Conservation (phyloP, 2,329 filamentous ascomycete genomes). For the Colletotrichum sp. region DNA sequence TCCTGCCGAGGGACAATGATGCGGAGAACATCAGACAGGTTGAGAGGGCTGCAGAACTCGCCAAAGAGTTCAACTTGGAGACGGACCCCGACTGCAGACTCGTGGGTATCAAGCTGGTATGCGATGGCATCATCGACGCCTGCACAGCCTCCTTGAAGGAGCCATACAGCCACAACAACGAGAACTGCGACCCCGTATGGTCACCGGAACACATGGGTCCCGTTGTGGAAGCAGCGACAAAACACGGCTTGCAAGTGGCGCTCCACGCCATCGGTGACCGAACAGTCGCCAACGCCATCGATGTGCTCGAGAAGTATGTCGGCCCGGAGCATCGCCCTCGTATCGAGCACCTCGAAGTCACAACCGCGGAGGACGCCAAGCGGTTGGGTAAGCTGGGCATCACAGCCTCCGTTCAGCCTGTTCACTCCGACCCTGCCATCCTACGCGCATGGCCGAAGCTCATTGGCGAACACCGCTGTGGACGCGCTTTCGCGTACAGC, state of each 20-base stretch:
- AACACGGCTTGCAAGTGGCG: constrained; percentile 61
- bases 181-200: constrained; percentile 60
- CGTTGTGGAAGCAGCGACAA: constrained; percentile 48
- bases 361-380: constrained; percentile 57
- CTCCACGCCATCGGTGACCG: constrained; percentile 70
- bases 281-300: constrained; percentile 61
- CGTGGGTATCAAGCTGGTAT: constrained; percentile 64
- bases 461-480: constrained; percentile 58
- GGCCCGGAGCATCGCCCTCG: constrained; percentile 58
- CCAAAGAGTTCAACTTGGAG: constrained; percentile 44
- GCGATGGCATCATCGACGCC: constrained; percentile 62
- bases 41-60: constrained; percentile 54
- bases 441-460: constrained; percentile 65
- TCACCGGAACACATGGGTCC: constrained; percentile 53
- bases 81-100: constrained; percentile 30
- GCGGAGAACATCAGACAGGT: constrained; percentile 54
- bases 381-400: constrained; percentile 65
- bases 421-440: constrained; percentile 66
- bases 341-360: constrained; percentile 70
- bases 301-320: constrained; percentile 53
- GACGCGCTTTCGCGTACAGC: constrained; percentile 66
- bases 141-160: constrained; percentile 61
- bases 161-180: constrained; percentile 53
- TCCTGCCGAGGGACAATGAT: constrained; percentile 49
- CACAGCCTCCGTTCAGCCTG: constrained; percentile 63